Conservation (phyloP, 345 rosid species). For the Microthlaspi erraticum region DNA sequence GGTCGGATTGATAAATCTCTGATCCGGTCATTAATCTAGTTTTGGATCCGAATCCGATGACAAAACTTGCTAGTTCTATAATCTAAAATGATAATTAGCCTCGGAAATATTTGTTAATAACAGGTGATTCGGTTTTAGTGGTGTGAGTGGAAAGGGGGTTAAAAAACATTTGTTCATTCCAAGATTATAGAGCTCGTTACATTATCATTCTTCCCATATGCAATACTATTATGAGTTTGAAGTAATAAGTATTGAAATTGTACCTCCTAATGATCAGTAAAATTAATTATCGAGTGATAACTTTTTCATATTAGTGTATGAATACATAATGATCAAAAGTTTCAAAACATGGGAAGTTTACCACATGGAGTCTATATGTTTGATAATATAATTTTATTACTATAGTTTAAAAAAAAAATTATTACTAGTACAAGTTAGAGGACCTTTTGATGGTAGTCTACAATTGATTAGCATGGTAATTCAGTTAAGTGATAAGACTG, state of each 20-base stretch:
- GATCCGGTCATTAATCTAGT: not conserved
- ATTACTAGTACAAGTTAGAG: too few species aligned
- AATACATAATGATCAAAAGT: not conserved
- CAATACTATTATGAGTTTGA: not conserved
- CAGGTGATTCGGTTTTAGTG: too few species aligned
- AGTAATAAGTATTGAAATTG: too few species aligned
- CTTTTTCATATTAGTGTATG: not conserved
- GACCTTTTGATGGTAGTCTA: not conserved
- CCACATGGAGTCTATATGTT: not conserved
- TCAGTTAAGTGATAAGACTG: not conserved
- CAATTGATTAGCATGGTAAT: not conserved
- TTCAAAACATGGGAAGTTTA: not conserved
- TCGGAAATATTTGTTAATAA: not conserved
- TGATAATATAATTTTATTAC: too few species aligned
- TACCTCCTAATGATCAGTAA: not conserved
- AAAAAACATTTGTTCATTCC: not conserved
- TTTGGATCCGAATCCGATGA: not conserved
- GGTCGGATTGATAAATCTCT: not conserved
- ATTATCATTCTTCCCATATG: not conserved
- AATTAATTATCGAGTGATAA: constrained; percentile 6
- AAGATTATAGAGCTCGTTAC: not conserved
- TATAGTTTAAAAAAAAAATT: too few species aligned
- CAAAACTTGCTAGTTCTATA: not conserved
- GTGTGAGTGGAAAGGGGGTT: too few species aligned
- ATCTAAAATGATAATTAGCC: not conserved